These are phyloP conservation scores for Orbilia ellipsospora DNA, from an alignment of 2,329 filamentous ascomycete genomes.

Conservation along the genomic window DNA sequence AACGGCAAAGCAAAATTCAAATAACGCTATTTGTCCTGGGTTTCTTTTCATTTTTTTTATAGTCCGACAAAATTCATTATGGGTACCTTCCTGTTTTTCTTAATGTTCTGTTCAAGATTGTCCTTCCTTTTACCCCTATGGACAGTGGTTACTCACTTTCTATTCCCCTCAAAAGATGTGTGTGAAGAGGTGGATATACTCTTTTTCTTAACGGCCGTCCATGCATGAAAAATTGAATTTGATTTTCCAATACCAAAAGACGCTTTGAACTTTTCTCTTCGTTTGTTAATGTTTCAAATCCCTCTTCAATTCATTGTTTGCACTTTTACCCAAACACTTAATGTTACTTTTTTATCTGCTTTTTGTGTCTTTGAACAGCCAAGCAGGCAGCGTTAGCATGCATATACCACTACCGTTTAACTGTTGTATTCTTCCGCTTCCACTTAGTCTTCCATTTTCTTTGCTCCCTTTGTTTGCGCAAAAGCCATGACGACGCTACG, in stretches of 20 bases:
- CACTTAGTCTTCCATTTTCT: constrained; percentile 2
- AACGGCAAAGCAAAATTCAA: constrained; percentile 49
- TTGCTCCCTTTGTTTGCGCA: constrained; percentile 4
- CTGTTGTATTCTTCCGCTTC: constrained; percentile 11
- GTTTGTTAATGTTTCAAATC: constrained; percentile 6
- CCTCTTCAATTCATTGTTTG: neutral
- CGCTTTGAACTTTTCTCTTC: constrained; percentile 23
- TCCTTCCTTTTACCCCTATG: constrained; percentile 29
- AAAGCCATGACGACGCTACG: constrained; percentile 24
- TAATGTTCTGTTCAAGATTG: constrained; percentile 33
- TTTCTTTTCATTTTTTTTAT: constrained; percentile 48
- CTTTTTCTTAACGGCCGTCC: constrained; percentile 45
- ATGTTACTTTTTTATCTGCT: constrained; percentile 39
- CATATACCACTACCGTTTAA: constrained; percentile 24
- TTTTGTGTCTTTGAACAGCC: constrained; percentile 29
- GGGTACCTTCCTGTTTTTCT: constrained; percentile 23
- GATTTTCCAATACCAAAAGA: constrained; percentile 19
- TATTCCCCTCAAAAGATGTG: constrained; percentile 31
- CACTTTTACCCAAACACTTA: constrained; percentile 28
- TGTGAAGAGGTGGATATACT: constrained; percentile 51
- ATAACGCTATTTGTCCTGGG: constrained; percentile 49
- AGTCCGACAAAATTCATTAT: constrained; percentile 47
- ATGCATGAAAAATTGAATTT: constrained; percentile 50
- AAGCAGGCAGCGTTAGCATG: constrained; percentile 13
- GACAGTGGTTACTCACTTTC: constrained; percentile 36